These are phyloP conservation scores for Fusarium papillatum DNA, from an alignment of 2,329 filamentous ascomycete species.

Conservation along the genomic window DNA sequence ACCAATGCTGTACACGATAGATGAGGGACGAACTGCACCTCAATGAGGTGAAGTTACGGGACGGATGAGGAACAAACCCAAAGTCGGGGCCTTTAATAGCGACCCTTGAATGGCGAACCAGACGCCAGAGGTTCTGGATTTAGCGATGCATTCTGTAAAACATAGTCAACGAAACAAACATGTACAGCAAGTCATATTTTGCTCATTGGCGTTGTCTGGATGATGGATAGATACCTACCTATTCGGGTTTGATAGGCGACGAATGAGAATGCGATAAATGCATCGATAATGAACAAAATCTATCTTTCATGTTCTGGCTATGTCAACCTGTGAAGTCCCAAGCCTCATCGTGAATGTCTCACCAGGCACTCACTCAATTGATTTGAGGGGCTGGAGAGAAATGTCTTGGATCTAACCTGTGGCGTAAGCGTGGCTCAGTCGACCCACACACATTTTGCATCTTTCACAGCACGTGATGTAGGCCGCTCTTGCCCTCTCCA, in stretches of 20 bases:
- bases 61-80: slow-evolving; percentile 9
- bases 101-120: slow-evolving; percentile 17
- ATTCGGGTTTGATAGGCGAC: not conserved
- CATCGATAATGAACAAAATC: not conserved
- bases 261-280: not conserved
- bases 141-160: slow-evolving; percentile 19
- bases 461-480: slow-evolving; percentile 35
- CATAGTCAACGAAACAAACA: slow-evolving; percentile 15
- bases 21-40: slow-evolving; percentile 32
- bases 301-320: not conserved
- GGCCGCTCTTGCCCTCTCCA: slow-evolving; percentile 27
- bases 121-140: slow-evolving; percentile 22
- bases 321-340: not conserved
- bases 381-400: not conserved
- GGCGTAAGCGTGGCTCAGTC: slow-evolving; percentile 5
- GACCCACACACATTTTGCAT: not conserved
- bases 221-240: not conserved
- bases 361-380: not conserved
- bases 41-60: slow-evolving; percentile 23
- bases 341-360: not conserved
- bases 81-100: slow-evolving; percentile 16
- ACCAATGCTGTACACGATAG: slow-evolving; percentile 27
- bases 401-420: not conserved
- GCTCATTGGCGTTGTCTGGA: not conserved
- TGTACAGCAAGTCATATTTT: slow-evolving; percentile 6